phyloP scores from a whole-genome alignment of 2,329 filamentous ascomycete genomes.

The Apiospora kogelbergensis region DNA sequence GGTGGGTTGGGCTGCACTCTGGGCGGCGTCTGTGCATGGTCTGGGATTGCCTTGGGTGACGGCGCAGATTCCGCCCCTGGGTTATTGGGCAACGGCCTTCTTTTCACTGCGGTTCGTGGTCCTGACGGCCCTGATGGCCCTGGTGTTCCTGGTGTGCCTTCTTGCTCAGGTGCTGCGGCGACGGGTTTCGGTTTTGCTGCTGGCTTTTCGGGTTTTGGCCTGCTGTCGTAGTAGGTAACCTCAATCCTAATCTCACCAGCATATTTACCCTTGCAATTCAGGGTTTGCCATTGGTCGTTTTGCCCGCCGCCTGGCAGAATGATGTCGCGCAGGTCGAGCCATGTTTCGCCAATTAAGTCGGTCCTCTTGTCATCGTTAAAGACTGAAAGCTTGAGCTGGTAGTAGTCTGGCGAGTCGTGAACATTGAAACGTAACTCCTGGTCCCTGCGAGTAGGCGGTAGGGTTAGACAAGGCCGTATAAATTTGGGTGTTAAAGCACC shows the following conservation, averaged over 20 bases:
- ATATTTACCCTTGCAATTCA: slow-evolving; percentile 90
- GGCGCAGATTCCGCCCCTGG: slow-evolving; percentile 61
- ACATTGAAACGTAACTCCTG: slow-evolving; percentile 95
- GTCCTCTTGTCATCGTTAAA: slow-evolving; percentile 99
- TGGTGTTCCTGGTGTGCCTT: slow-evolving; percentile 15
- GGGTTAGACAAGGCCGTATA: background rate
- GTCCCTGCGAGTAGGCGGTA: slow-evolving; percentile 63
- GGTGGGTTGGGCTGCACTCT: slow-evolving; percentile 44
- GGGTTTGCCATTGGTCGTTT: slow-evolving; percentile 85
- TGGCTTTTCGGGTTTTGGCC: slow-evolving; percentile 76
- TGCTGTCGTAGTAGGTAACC: slow-evolving; percentile 91
- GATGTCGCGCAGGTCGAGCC: slow-evolving; percentile 80
- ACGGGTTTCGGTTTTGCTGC: slow-evolving; percentile 53
- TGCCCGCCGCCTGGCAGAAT: slow-evolving; percentile 88
- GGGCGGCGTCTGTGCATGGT: slow-evolving; percentile 47
- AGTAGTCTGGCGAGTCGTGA: slow-evolving; percentile 95
- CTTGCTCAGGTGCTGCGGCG: slow-evolving; percentile 33
- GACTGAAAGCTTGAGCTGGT: slow-evolving; percentile 89
- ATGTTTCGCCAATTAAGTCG: slow-evolving; percentile 92
- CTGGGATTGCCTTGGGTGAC: slow-evolving; percentile 34
- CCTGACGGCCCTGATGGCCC: background rate
- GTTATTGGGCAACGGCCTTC: slow-evolving; percentile 80
- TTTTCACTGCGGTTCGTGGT: slow-evolving; percentile 66
- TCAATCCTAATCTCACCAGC: slow-evolving; percentile 93
- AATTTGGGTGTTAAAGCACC: background rate